phyloP scores from a whole-genome alignment of 441 rosid species.

The Viola pubescens region DNA sequence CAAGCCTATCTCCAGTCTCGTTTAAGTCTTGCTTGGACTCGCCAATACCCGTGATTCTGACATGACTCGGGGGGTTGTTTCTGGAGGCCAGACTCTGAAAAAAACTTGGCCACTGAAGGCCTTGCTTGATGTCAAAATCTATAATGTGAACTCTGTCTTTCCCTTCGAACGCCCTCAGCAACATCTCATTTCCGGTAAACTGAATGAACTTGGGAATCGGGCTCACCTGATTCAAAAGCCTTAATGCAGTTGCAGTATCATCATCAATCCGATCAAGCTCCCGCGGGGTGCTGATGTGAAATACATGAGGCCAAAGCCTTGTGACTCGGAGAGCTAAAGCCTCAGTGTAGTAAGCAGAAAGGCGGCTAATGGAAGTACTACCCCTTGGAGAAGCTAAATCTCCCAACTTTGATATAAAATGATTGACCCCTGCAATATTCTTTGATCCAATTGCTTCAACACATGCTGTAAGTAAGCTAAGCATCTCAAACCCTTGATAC shows the following conservation, averaged over 20 bases:
- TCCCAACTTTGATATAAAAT: slow-evolving; percentile 57
- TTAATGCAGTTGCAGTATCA: slow-evolving; percentile 58
- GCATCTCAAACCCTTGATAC: slow-evolving; percentile 63
- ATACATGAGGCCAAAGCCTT: slow-evolving; percentile 83
- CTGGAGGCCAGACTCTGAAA: slow-evolving; percentile 87
- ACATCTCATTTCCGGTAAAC: slow-evolving; percentile 79
- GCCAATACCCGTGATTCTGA: slow-evolving; percentile 83
- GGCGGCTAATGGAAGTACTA: slow-evolving; percentile 54
- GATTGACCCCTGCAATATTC: slow-evolving; percentile 57
- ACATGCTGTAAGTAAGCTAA: slow-evolving; percentile 57
- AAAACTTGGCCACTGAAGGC: slow-evolving; percentile 94
- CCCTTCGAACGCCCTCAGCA: slow-evolving; percentile 84
- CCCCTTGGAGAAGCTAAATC: slow-evolving; percentile 73
- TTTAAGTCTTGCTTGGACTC: slow-evolving; percentile 85
- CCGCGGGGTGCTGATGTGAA: slow-evolving; percentile 69
- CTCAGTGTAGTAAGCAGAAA: slow-evolving; percentile 77
- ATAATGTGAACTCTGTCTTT: slow-evolving; percentile 86
- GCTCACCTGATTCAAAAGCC: slow-evolving; percentile 80
- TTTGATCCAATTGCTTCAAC: slow-evolving; percentile 77
- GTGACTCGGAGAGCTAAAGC: slow-evolving; percentile 71
- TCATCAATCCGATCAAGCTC: slow-evolving; percentile 68
- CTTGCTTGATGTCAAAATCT: slow-evolving; percentile 96
- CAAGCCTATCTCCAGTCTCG: slow-evolving; percentile 84
- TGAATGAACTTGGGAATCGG: slow-evolving; percentile 89
- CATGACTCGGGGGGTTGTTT: slow-evolving; percentile 65